Conservation (phyloP, 352 stramenopile genomes). For the Pythium coloratum region DNA sequence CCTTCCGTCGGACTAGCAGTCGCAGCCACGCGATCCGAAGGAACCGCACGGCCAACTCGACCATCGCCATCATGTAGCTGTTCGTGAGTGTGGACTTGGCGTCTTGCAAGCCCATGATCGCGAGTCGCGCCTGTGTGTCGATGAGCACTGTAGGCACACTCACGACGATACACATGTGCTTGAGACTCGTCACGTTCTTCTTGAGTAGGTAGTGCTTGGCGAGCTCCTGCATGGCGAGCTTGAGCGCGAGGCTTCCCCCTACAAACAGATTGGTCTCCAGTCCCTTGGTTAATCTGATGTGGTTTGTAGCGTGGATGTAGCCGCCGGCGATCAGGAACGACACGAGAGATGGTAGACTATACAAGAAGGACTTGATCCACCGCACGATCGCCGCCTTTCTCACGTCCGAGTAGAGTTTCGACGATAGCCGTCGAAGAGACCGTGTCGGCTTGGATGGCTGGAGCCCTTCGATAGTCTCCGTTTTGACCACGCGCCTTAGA, state of each 20-base stretch:
- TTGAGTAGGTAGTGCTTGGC: slow-evolving; percentile 32
- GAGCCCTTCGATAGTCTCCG: slow-evolving; percentile 1
- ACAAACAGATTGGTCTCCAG: slow-evolving; percentile 23
- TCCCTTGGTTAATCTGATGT: background rate
- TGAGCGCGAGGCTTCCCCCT: slow-evolving; percentile 33
- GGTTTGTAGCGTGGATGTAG: slow-evolving; percentile 10
- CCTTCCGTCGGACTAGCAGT: background rate
- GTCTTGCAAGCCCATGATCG: slow-evolving; percentile 36
- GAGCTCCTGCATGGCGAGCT: slow-evolving; percentile 37
- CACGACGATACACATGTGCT: slow-evolving; percentile 21
- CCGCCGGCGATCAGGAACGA: slow-evolving; percentile 2
- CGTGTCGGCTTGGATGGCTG: background rate
- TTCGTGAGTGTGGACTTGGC: slow-evolving; percentile 21
- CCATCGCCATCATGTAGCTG: slow-evolving; percentile 32
- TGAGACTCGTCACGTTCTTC: slow-evolving; percentile 12
- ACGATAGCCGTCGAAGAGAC: background rate
- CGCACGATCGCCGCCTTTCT: background rate
- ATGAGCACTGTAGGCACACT: slow-evolving; percentile 38
- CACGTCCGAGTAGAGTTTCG: background rate
- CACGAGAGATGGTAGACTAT: background rate
- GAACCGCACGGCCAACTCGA: slow-evolving; percentile 18
- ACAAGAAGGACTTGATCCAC: background rate
- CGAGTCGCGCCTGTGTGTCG: slow-evolving; percentile 39
- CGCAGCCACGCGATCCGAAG: slow-evolving; percentile 16
- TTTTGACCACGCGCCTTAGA: background rate